Base-by-base conservation (phyloP, 352 stramenopile genomes). In the Blastocystis sp. region DNA sequence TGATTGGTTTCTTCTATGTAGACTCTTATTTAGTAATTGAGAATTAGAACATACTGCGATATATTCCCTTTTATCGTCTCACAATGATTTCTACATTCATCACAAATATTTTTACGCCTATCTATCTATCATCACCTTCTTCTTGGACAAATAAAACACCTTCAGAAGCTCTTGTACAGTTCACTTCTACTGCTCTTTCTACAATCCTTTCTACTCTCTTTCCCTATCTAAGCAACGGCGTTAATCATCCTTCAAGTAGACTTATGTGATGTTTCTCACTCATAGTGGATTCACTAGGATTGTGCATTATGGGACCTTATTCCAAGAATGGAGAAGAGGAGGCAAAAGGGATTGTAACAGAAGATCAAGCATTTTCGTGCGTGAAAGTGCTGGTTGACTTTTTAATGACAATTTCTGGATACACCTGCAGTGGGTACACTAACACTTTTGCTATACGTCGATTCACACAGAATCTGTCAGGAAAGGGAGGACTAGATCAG, bases 401-500 rank as follows among this genome's bases (percentile, higher is more conserved):
- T 18, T 43, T 85, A 30, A 18, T 53, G 34, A 53, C 50, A 6
- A 64, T 85, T 50, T 26, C 11, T 20, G 53, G 73, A 9, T 68
- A 85, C 55, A 37, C 45, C 16, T 20, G 30, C 5, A 66, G 41
- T 11, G 47, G 50, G 0, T 85, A 66, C 53, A 43, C 59, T 50
- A 26, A 85, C 30, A 69, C 73, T 1, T 68, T 55, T 24, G 73
- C 73, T 0, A 41, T 85, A 8, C 73, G 73, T 45, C 73, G 68
- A 43, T 85, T 85, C 73, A 54, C 50, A 4, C 24, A 30, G 3
- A 65, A 20, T 45, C 50, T 85, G n/a, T 24, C 13, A n/a, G 11
- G 20, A 59, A 59, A 13, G 11, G 20, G 11, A n/a, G 20, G 20
- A n/a, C 13, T 59, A n/a, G 50, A 59, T n/a, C 11, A 59, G 11